These are phyloP conservation scores for Halenospora varia DNA, from an alignment of 495 filamentous ascomycete species.

Conservation along the genomic window DNA sequence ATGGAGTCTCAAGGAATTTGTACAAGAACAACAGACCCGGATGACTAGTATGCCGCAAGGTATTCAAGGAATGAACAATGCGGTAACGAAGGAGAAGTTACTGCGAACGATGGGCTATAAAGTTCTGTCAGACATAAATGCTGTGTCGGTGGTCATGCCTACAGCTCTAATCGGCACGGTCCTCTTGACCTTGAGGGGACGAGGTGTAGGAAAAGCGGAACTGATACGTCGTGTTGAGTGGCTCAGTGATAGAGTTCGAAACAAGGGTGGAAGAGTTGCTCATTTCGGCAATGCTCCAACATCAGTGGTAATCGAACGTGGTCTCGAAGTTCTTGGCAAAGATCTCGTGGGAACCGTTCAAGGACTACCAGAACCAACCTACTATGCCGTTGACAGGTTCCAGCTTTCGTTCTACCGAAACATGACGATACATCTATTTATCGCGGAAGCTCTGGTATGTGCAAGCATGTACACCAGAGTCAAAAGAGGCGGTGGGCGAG, in stretches of 20 bases:
- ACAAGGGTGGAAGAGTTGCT: conserved; percentile 84
- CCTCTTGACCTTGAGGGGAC: conserved; percentile 82
- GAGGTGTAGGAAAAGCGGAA: conserved; percentile 85
- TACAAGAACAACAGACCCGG: conserved; percentile 64
- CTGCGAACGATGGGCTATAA: conserved; percentile 84
- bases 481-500: conserved; percentile 81
- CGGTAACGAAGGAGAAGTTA: conserved; percentile 51
- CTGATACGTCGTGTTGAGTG: conserved; percentile 85
- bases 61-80: conserved; percentile 38
- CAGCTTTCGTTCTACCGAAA: conserved; percentile 97
- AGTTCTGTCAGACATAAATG: conserved; percentile 90
- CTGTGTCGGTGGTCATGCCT: conserved; percentile 95
- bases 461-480: conserved; percentile 85
- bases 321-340: conserved; percentile 84
- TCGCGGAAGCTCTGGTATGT: conserved; percentile 83
- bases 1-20: conserved; percentile 81
- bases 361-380: conserved; percentile 81
- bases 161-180: conserved; percentile 94
- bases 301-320: conserved; percentile 78
- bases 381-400: conserved; percentile 91
- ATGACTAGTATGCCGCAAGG: conserved; percentile 34
- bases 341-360: conserved; percentile 77
- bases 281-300: conserved; percentile 83
- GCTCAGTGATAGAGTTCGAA: conserved; percentile 77
- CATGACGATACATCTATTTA: conserved; percentile 98